Conservation (phyloP, 73 alveolate genomes). For the Paramecium sonneborni region DNA sequence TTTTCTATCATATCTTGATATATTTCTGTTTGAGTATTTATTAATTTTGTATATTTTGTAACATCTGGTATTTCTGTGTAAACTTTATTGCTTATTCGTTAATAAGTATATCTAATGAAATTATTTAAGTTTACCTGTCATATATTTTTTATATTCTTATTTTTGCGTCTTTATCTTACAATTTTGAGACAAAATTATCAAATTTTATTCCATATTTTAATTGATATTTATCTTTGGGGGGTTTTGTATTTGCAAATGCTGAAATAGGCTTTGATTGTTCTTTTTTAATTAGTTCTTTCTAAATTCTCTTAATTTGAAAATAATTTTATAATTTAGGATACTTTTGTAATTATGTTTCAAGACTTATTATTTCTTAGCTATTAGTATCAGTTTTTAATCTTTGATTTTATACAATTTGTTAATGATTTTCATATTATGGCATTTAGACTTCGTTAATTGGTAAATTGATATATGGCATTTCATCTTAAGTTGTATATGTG, state of each 20-base stretch:
- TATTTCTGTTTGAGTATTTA: background rate
- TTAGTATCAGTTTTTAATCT: background rate
- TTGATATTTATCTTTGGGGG: background rate
- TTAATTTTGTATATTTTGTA: background rate
- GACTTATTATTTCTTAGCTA: background rate
- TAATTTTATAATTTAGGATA: constrained; percentile 9
- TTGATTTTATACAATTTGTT: background rate
- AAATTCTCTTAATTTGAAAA: background rate
- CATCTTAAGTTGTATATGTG: background rate
- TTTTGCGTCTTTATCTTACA: background rate
- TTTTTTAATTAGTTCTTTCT: background rate
- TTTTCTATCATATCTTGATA: background rate
- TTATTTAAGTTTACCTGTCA: background rate
- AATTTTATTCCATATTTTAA: constrained; percentile 7
- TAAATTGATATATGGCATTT: background rate
- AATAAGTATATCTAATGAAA: background rate
- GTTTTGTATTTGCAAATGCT: background rate
- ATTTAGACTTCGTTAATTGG: background rate
- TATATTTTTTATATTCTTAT: constrained; percentile 23
- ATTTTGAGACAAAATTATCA: background rate
- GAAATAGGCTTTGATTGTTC: background rate
- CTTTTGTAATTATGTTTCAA: background rate
- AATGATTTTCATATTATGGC: background rate
- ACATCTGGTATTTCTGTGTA: constrained; percentile 6
- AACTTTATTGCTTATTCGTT: background rate